Evolutionary conservation across 2,329 filamentous ascomycete genomes (phyloP).

Genomic region (Juglanconis oblonga): DNA sequence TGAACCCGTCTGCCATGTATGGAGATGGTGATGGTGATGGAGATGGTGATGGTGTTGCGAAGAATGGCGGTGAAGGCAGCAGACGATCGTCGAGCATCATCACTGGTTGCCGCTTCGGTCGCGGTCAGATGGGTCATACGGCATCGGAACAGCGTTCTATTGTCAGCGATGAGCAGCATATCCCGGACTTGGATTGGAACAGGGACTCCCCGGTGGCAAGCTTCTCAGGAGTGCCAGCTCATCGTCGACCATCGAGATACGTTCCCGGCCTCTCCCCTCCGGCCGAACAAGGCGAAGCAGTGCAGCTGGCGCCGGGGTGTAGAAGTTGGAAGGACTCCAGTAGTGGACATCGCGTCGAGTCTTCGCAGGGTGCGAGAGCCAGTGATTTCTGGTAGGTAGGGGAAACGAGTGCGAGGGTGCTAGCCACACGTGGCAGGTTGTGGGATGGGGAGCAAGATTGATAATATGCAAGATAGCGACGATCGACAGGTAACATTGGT

Average conservation of each 20-base stretch:
- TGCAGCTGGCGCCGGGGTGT: background rate
- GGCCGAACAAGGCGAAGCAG: conserved; percentile 2
- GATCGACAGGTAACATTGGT: background rate
- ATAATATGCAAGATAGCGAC: background rate
- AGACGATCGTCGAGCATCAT: background rate
- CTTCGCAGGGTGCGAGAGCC: background rate
- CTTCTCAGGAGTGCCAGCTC: background rate
- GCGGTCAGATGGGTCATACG: background rate
- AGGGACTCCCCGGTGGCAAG: conserved; percentile 4
- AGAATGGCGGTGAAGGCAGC: background rate
- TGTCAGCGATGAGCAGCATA: background rate
- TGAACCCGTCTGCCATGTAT: background rate
- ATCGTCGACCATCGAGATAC: background rate
- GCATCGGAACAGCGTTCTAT: background rate
- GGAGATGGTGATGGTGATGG: background rate
- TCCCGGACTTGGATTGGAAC: conserved; percentile 2
- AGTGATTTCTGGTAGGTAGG: background rate
- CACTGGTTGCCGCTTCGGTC: background rate
- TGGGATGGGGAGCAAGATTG: background rate
- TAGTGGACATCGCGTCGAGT: background rate
- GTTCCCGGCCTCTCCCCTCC: background rate
- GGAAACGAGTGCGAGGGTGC: no score
- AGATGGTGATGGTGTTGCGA: background rate
- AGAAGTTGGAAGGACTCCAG: background rate
- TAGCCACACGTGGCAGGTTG: conserved; percentile 1